These are phyloP conservation scores for Diatrype stigma DNA, from an alignment of 2,329 filamentous ascomycete species.

Conservation along the genomic window DNA sequence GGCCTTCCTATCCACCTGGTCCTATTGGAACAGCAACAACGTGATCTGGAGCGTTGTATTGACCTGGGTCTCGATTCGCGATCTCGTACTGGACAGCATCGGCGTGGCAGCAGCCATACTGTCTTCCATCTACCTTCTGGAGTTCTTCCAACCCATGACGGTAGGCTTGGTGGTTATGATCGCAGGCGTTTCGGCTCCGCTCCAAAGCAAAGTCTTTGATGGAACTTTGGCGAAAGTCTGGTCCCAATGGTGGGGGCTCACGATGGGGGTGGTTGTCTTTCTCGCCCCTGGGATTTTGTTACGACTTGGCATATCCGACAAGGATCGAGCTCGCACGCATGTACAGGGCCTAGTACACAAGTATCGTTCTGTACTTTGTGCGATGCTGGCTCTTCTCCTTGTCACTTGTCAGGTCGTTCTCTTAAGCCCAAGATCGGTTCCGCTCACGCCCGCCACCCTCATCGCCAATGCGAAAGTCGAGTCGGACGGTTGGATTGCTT, in stretches of 20 bases:
- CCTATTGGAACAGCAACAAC: conserved; percentile 22
- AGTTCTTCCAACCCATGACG: conserved; percentile 21
- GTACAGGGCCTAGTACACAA: conserved; percentile 10
- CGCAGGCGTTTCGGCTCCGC: conserved; percentile 20
- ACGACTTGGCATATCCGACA: conserved; percentile 9
- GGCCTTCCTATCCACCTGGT: conserved; percentile 22
- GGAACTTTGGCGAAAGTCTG: conserved; percentile 18
- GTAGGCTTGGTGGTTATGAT: conserved; percentile 23
- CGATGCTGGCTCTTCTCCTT: conserved; percentile 14
- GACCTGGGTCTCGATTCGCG: conserved; percentile 21
- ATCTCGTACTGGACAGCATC: conserved; percentile 27
- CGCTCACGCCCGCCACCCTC: conserved; percentile 30
- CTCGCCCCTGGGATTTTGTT: conserved; percentile 20
- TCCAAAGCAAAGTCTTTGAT: conserved; percentile 18
- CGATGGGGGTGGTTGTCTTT: conserved; percentile 17
- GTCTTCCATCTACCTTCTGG: conserved; percentile 23
- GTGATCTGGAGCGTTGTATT: conserved; percentile 28
- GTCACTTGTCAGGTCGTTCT: conserved; percentile 17
- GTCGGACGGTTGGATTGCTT: conserved; percentile 39
- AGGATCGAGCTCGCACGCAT: conserved; percentile 3
- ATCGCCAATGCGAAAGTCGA: conserved; percentile 42
- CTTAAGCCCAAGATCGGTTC: conserved; percentile 5
- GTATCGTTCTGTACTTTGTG: conserved; percentile 14
- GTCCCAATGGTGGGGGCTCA: conserved; percentile 18
- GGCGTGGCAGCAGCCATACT: conserved; percentile 19